A percentile compares a stretch with the other conserved stretches of the same genome.
phyloP scores from a whole-genome alignment of 129 eudicot species.

The Arctium lappa region DNA sequence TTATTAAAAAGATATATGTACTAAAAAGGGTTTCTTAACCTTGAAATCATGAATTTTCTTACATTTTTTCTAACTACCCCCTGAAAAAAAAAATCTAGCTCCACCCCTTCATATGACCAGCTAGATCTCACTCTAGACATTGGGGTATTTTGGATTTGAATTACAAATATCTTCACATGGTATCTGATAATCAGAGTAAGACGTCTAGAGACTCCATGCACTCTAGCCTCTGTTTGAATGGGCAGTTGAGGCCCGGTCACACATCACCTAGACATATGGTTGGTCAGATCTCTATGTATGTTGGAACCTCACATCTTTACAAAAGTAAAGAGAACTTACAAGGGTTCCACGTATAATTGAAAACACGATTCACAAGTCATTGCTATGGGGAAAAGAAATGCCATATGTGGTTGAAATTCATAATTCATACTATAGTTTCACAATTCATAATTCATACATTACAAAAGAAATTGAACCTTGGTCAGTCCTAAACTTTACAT shows the following conservation, averaged over 20 bases:
- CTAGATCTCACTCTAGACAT: too few species aligned
- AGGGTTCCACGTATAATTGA: too few species aligned
- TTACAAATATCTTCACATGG: too few species aligned
- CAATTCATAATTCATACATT: slow-evolving; percentile 2
- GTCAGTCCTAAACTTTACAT: slow-evolving; percentile 19
- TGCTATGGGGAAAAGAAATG: neutral
- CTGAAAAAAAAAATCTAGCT: too few species aligned
- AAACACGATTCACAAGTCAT: neutral
- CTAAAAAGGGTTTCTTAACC: too few species aligned
- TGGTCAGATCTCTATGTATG: neutral
- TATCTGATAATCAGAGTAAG: too few species aligned
- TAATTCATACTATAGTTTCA: neutral
- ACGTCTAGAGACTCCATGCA: too few species aligned
- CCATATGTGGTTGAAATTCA: neutral
- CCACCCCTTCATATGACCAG: too few species aligned
- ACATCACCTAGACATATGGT: neutral
- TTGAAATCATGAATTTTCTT: too few species aligned
- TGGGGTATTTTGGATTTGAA: neutral
- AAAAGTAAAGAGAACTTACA: neutral
- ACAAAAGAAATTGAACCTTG: neutral
- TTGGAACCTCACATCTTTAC: neutral
- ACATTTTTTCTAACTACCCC: too few species aligned
- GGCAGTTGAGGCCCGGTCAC: neutral
- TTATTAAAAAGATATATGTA: too few species aligned
- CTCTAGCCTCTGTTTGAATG: neutral